These are phyloP conservation scores for Pulveroboletus ravenelii DNA, from an alignment of 768 basidiomycete species.

Conservation along the genomic window DNA sequence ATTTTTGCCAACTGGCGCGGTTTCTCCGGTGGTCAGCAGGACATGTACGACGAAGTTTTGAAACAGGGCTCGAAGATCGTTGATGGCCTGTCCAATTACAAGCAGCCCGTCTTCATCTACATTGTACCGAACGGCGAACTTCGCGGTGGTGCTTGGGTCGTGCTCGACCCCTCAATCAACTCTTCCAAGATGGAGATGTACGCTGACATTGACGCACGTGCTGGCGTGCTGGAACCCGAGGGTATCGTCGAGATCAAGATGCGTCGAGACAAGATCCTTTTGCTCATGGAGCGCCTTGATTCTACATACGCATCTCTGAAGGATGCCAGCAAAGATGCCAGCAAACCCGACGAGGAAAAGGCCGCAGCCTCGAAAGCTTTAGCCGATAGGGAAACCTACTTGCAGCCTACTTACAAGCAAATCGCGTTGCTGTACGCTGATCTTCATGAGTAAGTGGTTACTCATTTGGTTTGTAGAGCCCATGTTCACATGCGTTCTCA, in stretches of 20 bases:
- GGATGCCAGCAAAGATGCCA: conserved; percentile 68
- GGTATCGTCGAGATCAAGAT: conserved; percentile 98
- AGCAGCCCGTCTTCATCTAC: conserved; percentile 97
- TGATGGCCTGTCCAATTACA: conserved; percentile 95
- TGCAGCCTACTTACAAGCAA: conserved; percentile 90
- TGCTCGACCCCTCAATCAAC: conserved; percentile 97
- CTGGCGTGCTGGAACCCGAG: conserved; percentile 95
- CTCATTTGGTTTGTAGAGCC: background rate
- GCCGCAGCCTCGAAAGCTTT: conserved; percentile 64
- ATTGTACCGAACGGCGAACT: conserved; percentile 98
- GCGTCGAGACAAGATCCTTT: conserved; percentile 88
- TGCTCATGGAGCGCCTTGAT: conserved; percentile 93
- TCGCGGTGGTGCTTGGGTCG: conserved; percentile 99
- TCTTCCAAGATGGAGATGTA: conserved; percentile 99
- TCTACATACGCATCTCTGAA: conserved; percentile 76
- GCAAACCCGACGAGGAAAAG: conserved; percentile 71
- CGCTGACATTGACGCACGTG: conserved; percentile 91
- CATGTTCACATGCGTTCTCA: conserved; percentile 30
- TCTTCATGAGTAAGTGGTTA: conserved; percentile 78
- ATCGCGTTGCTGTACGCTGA: conserved; percentile 93
- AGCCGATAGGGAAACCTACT: conserved; percentile 67
- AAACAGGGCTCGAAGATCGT: conserved; percentile 99
- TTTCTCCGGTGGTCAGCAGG: conserved; percentile 98
- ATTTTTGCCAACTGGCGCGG: conserved; percentile 99
- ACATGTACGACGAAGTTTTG: conserved; percentile 97